phyloP scores from a whole-genome alignment of 1,284 basidiomycete species.

The Sporisorium graminicola region DNA sequence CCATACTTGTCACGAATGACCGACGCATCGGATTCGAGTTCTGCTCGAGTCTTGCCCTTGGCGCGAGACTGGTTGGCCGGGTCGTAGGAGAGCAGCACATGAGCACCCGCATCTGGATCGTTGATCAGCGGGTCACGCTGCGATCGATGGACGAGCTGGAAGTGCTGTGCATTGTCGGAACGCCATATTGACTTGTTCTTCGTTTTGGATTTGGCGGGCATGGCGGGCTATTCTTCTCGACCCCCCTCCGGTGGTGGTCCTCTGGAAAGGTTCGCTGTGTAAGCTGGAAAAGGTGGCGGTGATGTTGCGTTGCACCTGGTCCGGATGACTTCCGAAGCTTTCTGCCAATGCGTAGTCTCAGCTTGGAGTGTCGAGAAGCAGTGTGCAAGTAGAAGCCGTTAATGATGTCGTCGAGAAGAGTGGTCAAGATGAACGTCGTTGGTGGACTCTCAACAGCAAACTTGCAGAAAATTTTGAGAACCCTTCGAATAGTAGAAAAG shows the following conservation, averaged over 20 bases:
- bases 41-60: constrained; percentile 82
- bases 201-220: constrained; percentile 58
- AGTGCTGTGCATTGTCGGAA: constrained; percentile 87
- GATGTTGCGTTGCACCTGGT: too few species aligned
- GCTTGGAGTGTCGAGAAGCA: not conserved
- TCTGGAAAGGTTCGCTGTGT: not conserved
- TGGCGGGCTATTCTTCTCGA: constrained; percentile 11
- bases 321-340: too few species aligned
- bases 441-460: not conserved
- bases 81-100: constrained; percentile 87
- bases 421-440: not conserved
- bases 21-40: constrained; percentile 76
- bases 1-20: constrained; percentile 73
- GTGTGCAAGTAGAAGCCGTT: not conserved
- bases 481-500: constrained; percentile 1
- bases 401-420: not conserved
- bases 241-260: too few species aligned
- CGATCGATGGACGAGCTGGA: constrained; percentile 96
- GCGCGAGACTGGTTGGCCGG: constrained; percentile 70
- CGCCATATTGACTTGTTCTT: constrained; percentile 81
- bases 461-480: constrained; percentile 36
- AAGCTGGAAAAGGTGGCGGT: not conserved
- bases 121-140: constrained; percentile 95
- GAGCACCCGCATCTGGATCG: constrained; percentile 87
- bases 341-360: too few species aligned